Conservation (phyloP, 495 filamentous ascomycete genomes). For the Eremomyces bilateralis region DNA sequence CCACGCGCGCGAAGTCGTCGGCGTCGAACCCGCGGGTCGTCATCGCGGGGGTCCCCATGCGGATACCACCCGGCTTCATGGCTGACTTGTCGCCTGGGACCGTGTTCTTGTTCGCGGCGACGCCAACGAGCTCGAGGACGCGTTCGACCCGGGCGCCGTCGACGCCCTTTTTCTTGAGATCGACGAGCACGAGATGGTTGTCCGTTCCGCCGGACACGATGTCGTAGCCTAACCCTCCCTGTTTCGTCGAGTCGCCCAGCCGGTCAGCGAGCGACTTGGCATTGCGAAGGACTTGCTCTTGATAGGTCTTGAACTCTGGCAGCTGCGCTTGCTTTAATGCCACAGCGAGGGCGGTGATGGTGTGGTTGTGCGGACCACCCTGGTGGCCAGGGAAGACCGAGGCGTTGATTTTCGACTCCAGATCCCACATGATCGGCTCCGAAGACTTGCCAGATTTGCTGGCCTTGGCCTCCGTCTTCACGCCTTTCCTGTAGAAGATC, state of each 20-base stretch:
- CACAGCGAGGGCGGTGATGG: constrained; percentile 93
- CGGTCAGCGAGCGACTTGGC: constrained; percentile 64
- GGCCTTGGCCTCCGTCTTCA: constrained; percentile 73
- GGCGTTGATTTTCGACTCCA: constrained; percentile 94
- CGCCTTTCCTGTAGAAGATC: constrained; percentile 99
- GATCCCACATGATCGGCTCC: too few species aligned
- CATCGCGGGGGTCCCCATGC: constrained; percentile 95
- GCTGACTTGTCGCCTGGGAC: constrained; percentile 97
- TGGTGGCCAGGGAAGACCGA: constrained; percentile 99
- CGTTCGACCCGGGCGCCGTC: constrained; percentile 95
- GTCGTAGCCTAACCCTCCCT: constrained; percentile 50
- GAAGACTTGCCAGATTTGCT: constrained; percentile 70
- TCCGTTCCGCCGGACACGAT: constrained; percentile 93
- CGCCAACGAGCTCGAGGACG: constrained; percentile 91
- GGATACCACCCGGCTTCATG: constrained; percentile 81
- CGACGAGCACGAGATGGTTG: constrained; percentile 94
- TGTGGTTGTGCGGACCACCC: constrained; percentile 99
- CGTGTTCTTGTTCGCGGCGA: constrained; percentile 98
- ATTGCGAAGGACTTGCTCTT: constrained; percentile 78
- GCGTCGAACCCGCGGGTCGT: constrained; percentile 80
- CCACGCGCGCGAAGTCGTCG: constrained; percentile 73
- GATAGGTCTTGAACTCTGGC: constrained; percentile 91
- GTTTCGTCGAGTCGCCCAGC: constrained; percentile 38
- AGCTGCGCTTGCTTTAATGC: constrained; percentile 87
- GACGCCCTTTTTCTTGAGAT: constrained; percentile 55